These are phyloP conservation scores for Fusarium burgessii DNA, from an alignment of 2,329 filamentous ascomycete genomes.

Conservation along the genomic window DNA sequence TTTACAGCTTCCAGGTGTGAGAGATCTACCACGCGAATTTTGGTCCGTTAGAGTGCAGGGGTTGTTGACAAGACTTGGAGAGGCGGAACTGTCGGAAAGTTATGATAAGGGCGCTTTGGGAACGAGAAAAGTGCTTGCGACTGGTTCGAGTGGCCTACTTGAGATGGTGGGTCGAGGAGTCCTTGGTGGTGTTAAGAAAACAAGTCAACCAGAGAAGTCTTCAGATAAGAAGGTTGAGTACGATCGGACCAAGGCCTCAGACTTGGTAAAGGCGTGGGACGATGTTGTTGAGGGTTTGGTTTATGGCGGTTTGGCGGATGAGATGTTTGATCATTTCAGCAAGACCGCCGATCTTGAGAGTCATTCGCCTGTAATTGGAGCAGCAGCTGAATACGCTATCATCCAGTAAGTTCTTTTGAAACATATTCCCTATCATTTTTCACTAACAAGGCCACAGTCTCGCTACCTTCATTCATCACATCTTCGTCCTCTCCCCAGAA, in stretches of 20 bases:
- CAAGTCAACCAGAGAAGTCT: slow-evolving; percentile 5
- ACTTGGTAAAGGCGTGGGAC: slow-evolving; percentile 73
- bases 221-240: slow-evolving; percentile 57
- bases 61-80: slow-evolving; percentile 70
- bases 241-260: slow-evolving; percentile 68
- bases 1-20: slow-evolving; percentile 74
- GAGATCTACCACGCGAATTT: slow-evolving; percentile 71
- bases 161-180: slow-evolving; percentile 76
- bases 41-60: slow-evolving; percentile 73
- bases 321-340: slow-evolving; percentile 71
- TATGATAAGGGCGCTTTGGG: slow-evolving; percentile 84
- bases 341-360: slow-evolving; percentile 72
- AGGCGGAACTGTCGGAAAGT: slow-evolving; percentile 80
- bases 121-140: slow-evolving; percentile 79
- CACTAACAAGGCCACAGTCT: slow-evolving; percentile 60
- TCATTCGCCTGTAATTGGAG: slow-evolving; percentile 71
- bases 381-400: slow-evolving; percentile 73
- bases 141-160: slow-evolving; percentile 75
- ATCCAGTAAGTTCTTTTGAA: slow-evolving; percentile 69
- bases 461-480: slow-evolving; percentile 79
- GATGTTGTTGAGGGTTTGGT: slow-evolving; percentile 74
- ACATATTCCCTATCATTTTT: slow-evolving; percentile 3
- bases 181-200: slow-evolving; percentile 64
- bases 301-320: slow-evolving; percentile 75
- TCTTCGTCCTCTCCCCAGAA: slow-evolving; percentile 78